phyloP scores from a whole-genome alignment of 164 flowering plant species.

The Dillenia suffruticosa region DNA sequence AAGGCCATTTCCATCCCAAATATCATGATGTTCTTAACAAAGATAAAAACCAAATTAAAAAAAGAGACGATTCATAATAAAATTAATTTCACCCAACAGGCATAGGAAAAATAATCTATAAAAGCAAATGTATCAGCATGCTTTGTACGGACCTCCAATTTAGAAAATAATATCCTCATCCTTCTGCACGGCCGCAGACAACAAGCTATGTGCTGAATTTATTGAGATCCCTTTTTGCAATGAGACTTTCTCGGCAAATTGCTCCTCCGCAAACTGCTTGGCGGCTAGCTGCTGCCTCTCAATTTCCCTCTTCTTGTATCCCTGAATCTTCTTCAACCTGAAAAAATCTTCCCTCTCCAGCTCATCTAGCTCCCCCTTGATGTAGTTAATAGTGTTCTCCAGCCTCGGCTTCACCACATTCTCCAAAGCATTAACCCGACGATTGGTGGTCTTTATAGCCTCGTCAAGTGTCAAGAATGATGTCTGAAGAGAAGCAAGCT shows the following conservation, averaged over 20 bases:
- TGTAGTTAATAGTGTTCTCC: slow-evolving; percentile 82
- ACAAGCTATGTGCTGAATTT: slow-evolving; percentile 50
- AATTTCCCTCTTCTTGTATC: slow-evolving; percentile 80
- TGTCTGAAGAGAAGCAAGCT: slow-evolving; percentile 93
- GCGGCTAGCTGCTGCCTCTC: slow-evolving; percentile 64
- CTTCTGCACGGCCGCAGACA: slow-evolving; percentile 38
- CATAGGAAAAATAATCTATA: too few relatives aligned
- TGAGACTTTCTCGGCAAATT: slow-evolving; percentile 59
- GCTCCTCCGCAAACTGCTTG: slow-evolving; percentile 58
- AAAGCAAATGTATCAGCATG: too few relatives aligned
- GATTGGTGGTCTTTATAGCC: slow-evolving; percentile 92
- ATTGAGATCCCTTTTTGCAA: slow-evolving; percentile 64
- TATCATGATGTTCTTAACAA: too few relatives aligned
- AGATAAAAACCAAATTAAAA: too few relatives aligned
- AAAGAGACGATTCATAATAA: too few relatives aligned
- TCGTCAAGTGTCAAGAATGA: slow-evolving; percentile 90
- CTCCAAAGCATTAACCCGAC: slow-evolving; percentile 96
- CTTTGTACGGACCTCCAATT: slow-evolving; percentile 16
- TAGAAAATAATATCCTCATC: slow-evolving; percentile 87
- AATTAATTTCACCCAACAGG: too few relatives aligned
- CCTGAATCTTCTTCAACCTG: slow-evolving; percentile 92
- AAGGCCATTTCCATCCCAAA: too few relatives aligned
- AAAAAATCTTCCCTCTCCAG: slow-evolving; percentile 95
- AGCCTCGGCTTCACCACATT: slow-evolving; percentile 91
- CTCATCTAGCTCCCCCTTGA: slow-evolving; percentile 91